A percentile compares a stretch with the other conserved stretches of the same genome.
Conservation (phyloP, 257 asterid genomes). For the Echites panduratus region DNA sequence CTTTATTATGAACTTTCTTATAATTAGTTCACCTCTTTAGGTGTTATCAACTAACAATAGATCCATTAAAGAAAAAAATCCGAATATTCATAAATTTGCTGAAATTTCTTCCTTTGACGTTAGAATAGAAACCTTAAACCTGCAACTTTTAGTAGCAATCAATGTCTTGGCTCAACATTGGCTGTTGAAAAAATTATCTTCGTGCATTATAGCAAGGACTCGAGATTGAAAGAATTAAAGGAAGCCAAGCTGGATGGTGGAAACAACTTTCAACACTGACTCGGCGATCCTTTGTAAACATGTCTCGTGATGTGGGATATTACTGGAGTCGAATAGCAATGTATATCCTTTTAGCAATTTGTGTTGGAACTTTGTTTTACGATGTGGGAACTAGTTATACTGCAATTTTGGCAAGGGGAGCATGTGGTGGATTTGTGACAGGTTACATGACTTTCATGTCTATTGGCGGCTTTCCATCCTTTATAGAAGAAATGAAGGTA, state of each 20-base stretch:
- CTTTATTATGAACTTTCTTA: not conserved
- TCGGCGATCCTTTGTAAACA: constrained; percentile 63
- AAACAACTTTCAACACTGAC: constrained; percentile 73
- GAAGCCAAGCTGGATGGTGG: constrained; percentile 89
- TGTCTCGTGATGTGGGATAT: constrained; percentile 78
- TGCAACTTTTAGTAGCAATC: no score
- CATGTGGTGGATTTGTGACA: constrained; percentile 84
- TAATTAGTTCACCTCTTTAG: not conserved
- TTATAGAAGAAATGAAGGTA: constrained; percentile 89
- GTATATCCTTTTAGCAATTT: constrained; percentile 56
- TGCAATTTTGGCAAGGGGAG: constrained; percentile 85
- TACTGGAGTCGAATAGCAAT: constrained; percentile 81
- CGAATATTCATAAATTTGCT: no score
- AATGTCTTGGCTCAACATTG: not conserved
- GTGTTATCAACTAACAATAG: not conserved
- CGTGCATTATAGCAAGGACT: constrained; percentile 52
- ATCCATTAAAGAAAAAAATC: no score
- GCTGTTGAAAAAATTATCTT: not conserved
- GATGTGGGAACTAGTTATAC: constrained; percentile 85
- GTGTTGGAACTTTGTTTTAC: constrained; percentile 83
- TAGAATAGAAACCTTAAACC: no score
- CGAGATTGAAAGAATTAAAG: constrained; percentile 50
- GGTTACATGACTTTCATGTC: constrained; percentile 98
- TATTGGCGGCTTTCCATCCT: constrained; percentile 96
- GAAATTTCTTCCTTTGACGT: no score